Evolutionary conservation across 768 basidiomycete species (phyloP).

Genomic region (Lactarius psammicola): DNA sequence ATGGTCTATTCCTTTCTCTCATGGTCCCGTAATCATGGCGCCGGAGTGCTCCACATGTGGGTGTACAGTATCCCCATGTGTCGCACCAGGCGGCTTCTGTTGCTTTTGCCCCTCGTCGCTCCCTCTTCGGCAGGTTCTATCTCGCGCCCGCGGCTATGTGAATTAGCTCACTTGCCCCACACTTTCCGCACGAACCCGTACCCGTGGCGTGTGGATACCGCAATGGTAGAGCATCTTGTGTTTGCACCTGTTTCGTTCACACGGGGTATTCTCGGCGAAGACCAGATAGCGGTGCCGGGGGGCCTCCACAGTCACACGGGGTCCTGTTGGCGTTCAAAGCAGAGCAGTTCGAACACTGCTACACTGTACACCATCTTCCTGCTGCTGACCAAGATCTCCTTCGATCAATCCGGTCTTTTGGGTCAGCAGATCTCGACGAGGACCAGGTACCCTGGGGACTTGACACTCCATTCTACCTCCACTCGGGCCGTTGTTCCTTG

Average conservation of each 20-base stretch:
- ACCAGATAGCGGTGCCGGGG: background rate
- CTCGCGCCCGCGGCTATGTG: background rate
- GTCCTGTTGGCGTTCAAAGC: background rate
- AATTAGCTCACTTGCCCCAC: background rate
- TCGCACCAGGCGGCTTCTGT: background rate
- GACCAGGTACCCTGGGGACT: background rate
- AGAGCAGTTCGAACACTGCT: too few relatives aligned
- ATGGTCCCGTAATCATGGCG: slow-evolving; percentile 7
- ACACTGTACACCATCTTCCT: background rate
- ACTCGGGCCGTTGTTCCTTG: background rate
- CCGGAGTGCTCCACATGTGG: background rate
- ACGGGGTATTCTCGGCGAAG: slow-evolving; percentile 1
- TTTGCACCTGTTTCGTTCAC: background rate
- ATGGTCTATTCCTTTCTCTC: background rate
- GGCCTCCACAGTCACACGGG: background rate
- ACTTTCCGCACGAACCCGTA: background rate
- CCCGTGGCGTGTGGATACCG: background rate
- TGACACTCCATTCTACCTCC: background rate
- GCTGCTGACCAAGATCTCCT: background rate
- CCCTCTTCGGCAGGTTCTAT: background rate
- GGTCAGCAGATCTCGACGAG: slow-evolving; percentile 7
- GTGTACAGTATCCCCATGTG: slow-evolving; percentile 8
- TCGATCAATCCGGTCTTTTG: slow-evolving; percentile 17
- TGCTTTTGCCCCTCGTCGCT: background rate
- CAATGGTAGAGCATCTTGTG: background rate